Base-by-base conservation (phyloP, 495 filamentous ascomycete genomes). In the Chlorociboria aeruginascens region DNA sequence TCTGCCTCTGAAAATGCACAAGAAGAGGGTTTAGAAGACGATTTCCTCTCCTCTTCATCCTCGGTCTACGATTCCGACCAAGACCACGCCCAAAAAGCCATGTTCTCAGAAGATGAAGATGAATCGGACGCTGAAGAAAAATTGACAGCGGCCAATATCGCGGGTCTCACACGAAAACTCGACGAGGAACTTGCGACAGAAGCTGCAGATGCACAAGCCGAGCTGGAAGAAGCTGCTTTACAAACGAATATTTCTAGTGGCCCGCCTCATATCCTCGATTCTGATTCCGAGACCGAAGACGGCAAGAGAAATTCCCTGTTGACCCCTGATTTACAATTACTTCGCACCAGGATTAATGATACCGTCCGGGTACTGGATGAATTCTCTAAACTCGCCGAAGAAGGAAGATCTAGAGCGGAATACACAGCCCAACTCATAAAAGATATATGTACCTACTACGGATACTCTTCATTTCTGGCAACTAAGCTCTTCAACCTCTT, bases 61-160 rank as follows among this genome's bases (percentile, higher is more conserved):
- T 85, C 83, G 1, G 76, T 86, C 36, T 81, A 80, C 50, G 88
- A 89, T 57, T 92, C 86, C 10, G 82, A 78, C 35, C 79, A 82
- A 37, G 81, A 84, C 44, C 71, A 71, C 51, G 66, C 42, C 12
- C 29, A 55, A 14, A 53, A 66, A 59, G 75, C 80, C 33, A 82
- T 92, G 67, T 98, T 95, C 69, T 97, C 92, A 0, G 90, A 96
- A 47, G 92, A 98, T 58, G 89, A 95, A 61, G 87, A 90, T 50
- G 79, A 87, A 34, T 85, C 82, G 0, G 89, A 94, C 55, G 83
- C 81, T 2, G 89, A 95, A 63, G 88, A 96, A 67, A 83, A 78
- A 59, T 71, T 98, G 46, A 98, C 88, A 3, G 93, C 92, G 0
- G 93, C 92, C 39, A 98, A 98, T 57, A 98, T 98, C 47, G 90